A percentile compares a stretch with the other conserved stretches of the same genome.
Conservation (phyloP, 495 filamentous ascomycete species). For the Penicillium fimorum region DNA sequence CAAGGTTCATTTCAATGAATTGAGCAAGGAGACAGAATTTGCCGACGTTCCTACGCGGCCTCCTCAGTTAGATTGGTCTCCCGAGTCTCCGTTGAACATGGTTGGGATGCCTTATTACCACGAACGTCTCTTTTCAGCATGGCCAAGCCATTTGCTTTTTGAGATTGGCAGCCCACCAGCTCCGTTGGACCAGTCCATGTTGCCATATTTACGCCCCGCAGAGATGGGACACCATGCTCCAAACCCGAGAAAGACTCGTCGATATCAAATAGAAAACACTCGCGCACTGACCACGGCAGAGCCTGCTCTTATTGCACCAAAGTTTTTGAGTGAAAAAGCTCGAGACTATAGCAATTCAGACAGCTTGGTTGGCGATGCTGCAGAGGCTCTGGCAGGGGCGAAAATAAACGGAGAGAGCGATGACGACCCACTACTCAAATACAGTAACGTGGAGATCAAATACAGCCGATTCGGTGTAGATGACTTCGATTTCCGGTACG, state of each 20-base stretch:
- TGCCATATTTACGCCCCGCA: conserved; percentile 63
- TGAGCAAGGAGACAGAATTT: conserved; percentile 75
- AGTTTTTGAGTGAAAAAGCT: conserved; percentile 91
- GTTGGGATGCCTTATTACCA: conserved; percentile 93
- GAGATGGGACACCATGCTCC: conserved; percentile 73
- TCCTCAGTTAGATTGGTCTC: conserved; percentile 60
- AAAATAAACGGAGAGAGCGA: conserved; percentile 61
- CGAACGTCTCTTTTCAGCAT: conserved; percentile 81
- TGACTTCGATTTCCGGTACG: conserved; percentile 94
- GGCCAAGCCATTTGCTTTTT: conserved; percentile 79
- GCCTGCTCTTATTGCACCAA: conserved; percentile 66
- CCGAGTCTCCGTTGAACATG: conserved; percentile 77
- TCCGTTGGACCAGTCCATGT: conserved; percentile 69
- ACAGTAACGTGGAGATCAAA: conserved; percentile 90
- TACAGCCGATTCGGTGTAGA: conserved; percentile 97
- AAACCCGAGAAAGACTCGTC: conserved; percentile 67
- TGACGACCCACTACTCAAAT: conserved; percentile 77
- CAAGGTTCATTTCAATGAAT: conserved; percentile 89
- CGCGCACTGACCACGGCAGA: conserved; percentile 51
- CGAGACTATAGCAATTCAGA: conserved; percentile 60
- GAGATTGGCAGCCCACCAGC: conserved; percentile 80
- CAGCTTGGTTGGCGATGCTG: conserved; percentile 59
- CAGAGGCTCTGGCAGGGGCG: conserved; percentile 58
- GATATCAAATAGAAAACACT: conserved; percentile 83
- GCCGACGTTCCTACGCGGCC: conserved; percentile 58